These are phyloP conservation scores for Microdochium paspali DNA, from an alignment of 2,329 filamentous ascomycete genomes.

Conservation along the genomic window DNA sequence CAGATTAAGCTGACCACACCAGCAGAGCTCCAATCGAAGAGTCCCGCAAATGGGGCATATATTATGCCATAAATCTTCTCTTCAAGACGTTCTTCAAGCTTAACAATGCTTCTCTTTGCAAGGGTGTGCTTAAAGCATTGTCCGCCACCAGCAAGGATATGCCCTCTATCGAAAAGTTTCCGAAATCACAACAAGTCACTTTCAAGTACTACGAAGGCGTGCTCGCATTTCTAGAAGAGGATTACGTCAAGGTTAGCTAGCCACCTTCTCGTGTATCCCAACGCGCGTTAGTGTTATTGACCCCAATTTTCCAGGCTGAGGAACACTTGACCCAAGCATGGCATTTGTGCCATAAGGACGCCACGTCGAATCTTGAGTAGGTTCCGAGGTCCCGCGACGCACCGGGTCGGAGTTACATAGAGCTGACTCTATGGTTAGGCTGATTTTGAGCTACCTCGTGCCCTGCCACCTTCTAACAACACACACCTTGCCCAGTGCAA, in stretches of 20 bases:
- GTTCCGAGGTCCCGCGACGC: slow-evolving; percentile 14
- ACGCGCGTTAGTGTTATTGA: slow-evolving; percentile 1
- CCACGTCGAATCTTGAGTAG: slow-evolving; percentile 72
- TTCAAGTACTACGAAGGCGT: slow-evolving; percentile 96
- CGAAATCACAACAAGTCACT: slow-evolving; percentile 83
- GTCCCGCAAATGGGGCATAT: slow-evolving; percentile 96
- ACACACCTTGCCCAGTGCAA: slow-evolving; percentile 68
- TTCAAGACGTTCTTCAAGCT: slow-evolving; percentile 99
- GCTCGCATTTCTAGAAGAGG: slow-evolving; percentile 87
- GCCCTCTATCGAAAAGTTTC: slow-evolving; percentile 69
- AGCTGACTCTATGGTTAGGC: slow-evolving; percentile 31
- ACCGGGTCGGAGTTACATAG: not conserved
- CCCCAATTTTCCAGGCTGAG: slow-evolving; percentile 50
- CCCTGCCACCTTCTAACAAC: slow-evolving; percentile 85
- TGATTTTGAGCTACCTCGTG: slow-evolving; percentile 90
- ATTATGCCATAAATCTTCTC: slow-evolving; percentile 85
- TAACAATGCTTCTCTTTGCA: slow-evolving; percentile 79
- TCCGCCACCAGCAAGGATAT: slow-evolving; percentile 71
- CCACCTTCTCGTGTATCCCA: not conserved
- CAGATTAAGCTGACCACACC: not conserved
- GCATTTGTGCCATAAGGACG: slow-evolving; percentile 66
- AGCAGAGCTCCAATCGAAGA: slow-evolving; percentile 69
- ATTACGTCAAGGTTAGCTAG: slow-evolving; percentile 62
- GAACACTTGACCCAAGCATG: slow-evolving; percentile 72
- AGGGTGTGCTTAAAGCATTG: slow-evolving; percentile 80